A percentile compares a stretch with the other conserved stretches of the same genome.
Conservation (phyloP, 2,329 filamentous ascomycete genomes). For the Albifimbria verrucaria region DNA sequence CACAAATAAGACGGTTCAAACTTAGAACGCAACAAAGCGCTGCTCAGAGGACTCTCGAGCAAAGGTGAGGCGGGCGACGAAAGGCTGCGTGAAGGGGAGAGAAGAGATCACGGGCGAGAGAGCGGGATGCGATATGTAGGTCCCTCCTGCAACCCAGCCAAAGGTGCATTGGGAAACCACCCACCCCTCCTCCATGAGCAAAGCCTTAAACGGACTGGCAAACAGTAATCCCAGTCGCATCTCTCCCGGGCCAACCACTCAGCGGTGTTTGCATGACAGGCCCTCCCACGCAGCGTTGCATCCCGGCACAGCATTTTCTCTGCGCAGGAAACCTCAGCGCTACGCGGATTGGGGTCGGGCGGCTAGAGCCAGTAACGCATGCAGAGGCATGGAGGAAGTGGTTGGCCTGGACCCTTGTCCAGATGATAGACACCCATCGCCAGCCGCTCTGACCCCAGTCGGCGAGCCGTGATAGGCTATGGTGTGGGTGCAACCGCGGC, state of each 20-base stretch:
- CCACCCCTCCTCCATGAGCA: background rate
- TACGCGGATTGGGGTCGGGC: background rate
- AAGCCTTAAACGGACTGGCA: background rate
- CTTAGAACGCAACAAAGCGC: no score
- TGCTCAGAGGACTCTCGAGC: no score
- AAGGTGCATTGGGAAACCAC: background rate
- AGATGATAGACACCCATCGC: slow-evolving; percentile 9
- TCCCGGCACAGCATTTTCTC: background rate
- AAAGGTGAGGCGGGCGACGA: no score
- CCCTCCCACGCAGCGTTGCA: background rate
- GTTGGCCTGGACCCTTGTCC: background rate
- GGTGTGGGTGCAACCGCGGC: slow-evolving; percentile 16
- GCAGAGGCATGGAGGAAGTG: background rate
- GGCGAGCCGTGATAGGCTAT: slow-evolving; percentile 19
- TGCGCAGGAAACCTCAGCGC: background rate
- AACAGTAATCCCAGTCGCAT: background rate
- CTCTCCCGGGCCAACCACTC: background rate
- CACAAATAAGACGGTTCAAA: background rate
- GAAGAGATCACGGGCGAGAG: background rate
- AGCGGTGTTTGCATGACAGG: background rate
- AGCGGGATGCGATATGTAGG: background rate
- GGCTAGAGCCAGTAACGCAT: background rate
- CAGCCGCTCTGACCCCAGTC: slow-evolving; percentile 1
- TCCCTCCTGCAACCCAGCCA: background rate
- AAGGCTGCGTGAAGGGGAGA: background rate